These are phyloP conservation scores for Aspergillus felis DNA, from an alignment of 2,329 filamentous ascomycete species.

Conservation along the genomic window DNA sequence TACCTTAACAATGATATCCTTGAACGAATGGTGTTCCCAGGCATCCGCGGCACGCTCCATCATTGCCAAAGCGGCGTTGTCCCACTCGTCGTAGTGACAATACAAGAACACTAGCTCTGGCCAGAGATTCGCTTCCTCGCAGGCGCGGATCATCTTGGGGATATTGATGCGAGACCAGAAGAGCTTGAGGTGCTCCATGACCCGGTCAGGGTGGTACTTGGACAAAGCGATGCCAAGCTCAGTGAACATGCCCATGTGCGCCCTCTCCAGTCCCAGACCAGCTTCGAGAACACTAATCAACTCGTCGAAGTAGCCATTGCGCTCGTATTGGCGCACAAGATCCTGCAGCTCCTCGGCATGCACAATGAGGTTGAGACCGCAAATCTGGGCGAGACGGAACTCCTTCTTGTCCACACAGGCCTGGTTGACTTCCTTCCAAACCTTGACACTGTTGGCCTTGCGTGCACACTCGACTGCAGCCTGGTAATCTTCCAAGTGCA, in stretches of 20 bases:
- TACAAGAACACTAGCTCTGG: slow-evolving; percentile 97
- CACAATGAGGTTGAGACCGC: slow-evolving; percentile 94
- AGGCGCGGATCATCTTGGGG: slow-evolving; percentile 90
- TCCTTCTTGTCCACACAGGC: slow-evolving; percentile 97
- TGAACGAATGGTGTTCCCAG: slow-evolving; percentile 99
- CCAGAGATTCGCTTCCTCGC: slow-evolving; percentile 94
- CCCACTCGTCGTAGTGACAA: slow-evolving; percentile 96
- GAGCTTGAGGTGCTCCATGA: slow-evolving; percentile 98
- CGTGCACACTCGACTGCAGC: slow-evolving; percentile 95
- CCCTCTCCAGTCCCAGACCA: slow-evolving; percentile 85
- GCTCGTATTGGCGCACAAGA: slow-evolving; percentile 94
- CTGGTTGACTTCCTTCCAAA: slow-evolving; percentile 98
- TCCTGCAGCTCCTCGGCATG: slow-evolving; percentile 93
- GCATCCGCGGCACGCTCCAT: slow-evolving; percentile 97
- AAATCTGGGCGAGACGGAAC: slow-evolving; percentile 97
- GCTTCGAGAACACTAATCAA: slow-evolving; percentile 92
- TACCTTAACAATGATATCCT: slow-evolving; percentile 97
- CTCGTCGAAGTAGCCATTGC: slow-evolving; percentile 96
- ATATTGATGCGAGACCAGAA: slow-evolving; percentile 99
- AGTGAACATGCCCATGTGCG: slow-evolving; percentile 97
- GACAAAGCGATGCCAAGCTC: slow-evolving; percentile 85
- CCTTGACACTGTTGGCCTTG: slow-evolving; percentile 98
- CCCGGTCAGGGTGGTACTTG: slow-evolving; percentile 89
- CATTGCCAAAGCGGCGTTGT: slow-evolving; percentile 94
- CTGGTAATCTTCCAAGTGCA: slow-evolving; percentile 97